Evolutionary conservation across 2,329 filamentous ascomycete species (phyloP), one percentile per base, ranked within the genome.

Genomic region (Diaporthe helianthi): DNA sequence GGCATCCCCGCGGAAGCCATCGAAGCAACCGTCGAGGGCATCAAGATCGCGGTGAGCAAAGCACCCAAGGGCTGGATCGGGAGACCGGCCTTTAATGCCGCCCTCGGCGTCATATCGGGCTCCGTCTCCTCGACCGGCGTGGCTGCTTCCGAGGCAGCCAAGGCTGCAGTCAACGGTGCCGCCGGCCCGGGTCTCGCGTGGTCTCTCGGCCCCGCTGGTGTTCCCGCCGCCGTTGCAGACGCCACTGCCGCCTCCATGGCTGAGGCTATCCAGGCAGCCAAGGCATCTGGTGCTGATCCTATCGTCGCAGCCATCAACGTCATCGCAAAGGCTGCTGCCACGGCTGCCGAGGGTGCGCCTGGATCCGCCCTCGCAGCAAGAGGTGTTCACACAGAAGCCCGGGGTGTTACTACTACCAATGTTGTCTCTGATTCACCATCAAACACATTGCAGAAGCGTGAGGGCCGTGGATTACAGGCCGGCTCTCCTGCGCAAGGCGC

Each of bases 11-110:
- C 36, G 8, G 36, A 58, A 4, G 54, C 36, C 22, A 3, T 58
- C 22, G 0, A 3, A 12, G 12, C 54, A 17, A 26, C 22, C 3
- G 24, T 9, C 9, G 36, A 41, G 0, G 54, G 36, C 29, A 24
- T 58, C 2, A 2, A 12, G 1, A 5, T 29, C 22, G 22, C 54
- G 8, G 24, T 58, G 13, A 26, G 5, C 1, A 2, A 9, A 1
- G 54, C 54, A 26, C 15, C 8, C 33, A 26, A 12, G 10, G 54
- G 54, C 13, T 58, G 36, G 54, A 58, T 58, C 4, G 54, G 54
- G 6, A 58, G 54, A 22, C 54, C 54, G 1, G 54, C 36, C 13
- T 58, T n/a, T 22, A 58, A 58, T n/a, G 54, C 54, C n/a, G 54
- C 54, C 8, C 54, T 58, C 36, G 54, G 36, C 2, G 33, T 58